Conservation (phyloP, 495 filamentous ascomycete species). For the Staphylotrichum tortipilum region DNA sequence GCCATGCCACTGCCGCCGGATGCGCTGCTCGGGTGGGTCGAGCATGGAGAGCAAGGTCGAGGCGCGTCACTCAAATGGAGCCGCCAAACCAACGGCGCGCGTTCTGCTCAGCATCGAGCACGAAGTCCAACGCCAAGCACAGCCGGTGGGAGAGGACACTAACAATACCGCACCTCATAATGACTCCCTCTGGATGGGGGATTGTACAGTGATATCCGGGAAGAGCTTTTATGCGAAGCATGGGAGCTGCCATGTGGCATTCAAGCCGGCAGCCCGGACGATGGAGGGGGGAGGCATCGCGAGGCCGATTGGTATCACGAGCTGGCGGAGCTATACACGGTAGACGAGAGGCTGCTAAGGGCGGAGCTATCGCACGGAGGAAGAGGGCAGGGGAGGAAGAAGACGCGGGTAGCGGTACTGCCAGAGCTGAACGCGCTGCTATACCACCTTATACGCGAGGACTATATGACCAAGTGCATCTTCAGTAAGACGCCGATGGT, state of each 20-base stretch:
- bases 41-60: too few species aligned
- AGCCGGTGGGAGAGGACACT: too few species aligned
- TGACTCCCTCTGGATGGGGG: constrained; percentile 67
- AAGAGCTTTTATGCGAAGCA: constrained; percentile 78
- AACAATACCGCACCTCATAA: too few species aligned
- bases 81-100: too few species aligned
- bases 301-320: constrained; percentile 40
- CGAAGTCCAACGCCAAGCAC: too few species aligned
- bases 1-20: too few species aligned
- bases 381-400: too few species aligned
- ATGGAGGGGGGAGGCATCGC: constrained; percentile 13
- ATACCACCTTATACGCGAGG: constrained; percentile 85
- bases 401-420: constrained; percentile 54
- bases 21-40: too few species aligned
- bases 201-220: constrained; percentile 90
- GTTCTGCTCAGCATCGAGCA: too few species aligned
- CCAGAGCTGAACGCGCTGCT: constrained; percentile 64
- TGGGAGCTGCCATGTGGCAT: constrained; percentile 65
- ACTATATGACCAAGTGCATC: constrained; percentile 58
- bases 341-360: constrained; percentile 47
- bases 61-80: too few species aligned
- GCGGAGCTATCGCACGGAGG: constrained; percentile 28
- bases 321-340: constrained; percentile 46
- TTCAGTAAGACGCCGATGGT: constrained; percentile 45
- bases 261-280: constrained; percentile 32